Evolutionary conservation across 2,329 filamentous ascomycete species (phyloP), one percentile per base, ranked within the genome.

Genomic region (Cladosporium sp.): DNA sequence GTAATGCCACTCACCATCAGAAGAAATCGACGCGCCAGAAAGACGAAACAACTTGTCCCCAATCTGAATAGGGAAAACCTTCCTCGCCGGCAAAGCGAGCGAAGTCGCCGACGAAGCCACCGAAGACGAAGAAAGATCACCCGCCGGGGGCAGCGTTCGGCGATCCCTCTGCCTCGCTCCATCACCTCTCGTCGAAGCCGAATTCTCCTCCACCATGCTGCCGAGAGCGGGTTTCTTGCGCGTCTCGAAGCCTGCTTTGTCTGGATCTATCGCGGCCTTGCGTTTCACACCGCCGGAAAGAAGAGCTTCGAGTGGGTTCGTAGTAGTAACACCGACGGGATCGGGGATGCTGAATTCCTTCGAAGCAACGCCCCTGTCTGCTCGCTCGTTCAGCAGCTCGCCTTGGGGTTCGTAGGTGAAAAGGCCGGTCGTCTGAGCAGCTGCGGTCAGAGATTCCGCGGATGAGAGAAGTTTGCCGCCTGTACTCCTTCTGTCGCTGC

Each of bases 1-100:
- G 42, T 41, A 18, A 12, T 4, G 24, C 4, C 47, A 73, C 80
- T 73, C 69, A 86, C 84, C 83, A 80, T 88, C 84, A 56, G 83
- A 86, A 50, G 82, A 82, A 52, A 88, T 81, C 43, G 83, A 86
- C 11, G 84, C 84, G 27, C 84, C 84, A 8, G 83, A 86, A 41
- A 87, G 68, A 53, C 80, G 75, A 66, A 87, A 88, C n/a, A 86
- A 65, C 61, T 84, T 79, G 3, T 80, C 82, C 3, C 84, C 84
- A 53, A 87, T 83, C 64, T 87, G 84, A 51, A 87, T 85, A 0
- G 84, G 79, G 60, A 87, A 88, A 3, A 86, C 84, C 60, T 84
- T 83, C 64, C 86, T 83, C 57, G 85, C 82, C 3, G 85, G 85
- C 15, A 88, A 73, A 47, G 83, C 75, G 40, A 61, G 57, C 38